phyloP scores from a whole-genome alignment of 1,139 yeast genomes.

The Yarrowia galli region DNA sequence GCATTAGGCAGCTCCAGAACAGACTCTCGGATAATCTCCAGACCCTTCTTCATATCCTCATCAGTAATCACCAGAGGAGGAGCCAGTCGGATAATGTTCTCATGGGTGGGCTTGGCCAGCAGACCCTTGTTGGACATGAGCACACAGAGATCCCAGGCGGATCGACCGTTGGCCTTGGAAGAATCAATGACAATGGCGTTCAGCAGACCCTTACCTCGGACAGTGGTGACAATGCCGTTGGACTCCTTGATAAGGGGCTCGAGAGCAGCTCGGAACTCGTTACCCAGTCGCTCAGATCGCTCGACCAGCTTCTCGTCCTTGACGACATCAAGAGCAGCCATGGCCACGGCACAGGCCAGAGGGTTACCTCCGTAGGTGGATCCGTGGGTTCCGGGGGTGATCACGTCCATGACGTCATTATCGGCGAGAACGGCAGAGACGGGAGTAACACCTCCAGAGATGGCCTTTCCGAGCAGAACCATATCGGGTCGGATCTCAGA shows the following conservation, averaged over 20 bases:
- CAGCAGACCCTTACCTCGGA: slow-evolving; percentile 90
- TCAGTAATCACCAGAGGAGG: slow-evolving; percentile 94
- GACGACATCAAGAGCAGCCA: slow-evolving; percentile 91
- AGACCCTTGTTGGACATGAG: slow-evolving; percentile 89
- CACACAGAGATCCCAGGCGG: slow-evolving; percentile 96
- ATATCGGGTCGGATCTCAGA: slow-evolving; percentile 84
- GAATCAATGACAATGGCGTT: slow-evolving; percentile 93
- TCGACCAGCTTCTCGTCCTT: slow-evolving; percentile 86
- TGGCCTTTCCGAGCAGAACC: slow-evolving; percentile 89
- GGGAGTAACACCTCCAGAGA: slow-evolving; percentile 94
- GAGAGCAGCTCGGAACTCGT: slow-evolving; percentile 70
- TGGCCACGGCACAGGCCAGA: slow-evolving; percentile 89
- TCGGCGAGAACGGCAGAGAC: slow-evolving; percentile 91
- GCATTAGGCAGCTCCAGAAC: slow-evolving; percentile 67
- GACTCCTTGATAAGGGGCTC: slow-evolving; percentile 58
- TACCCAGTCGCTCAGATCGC: slow-evolving; percentile 77
- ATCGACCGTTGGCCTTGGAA: slow-evolving; percentile 80
- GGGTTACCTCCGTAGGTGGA: slow-evolving; percentile 99
- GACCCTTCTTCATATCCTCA: slow-evolving; percentile 84
- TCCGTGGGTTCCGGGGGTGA: slow-evolving; percentile 97
- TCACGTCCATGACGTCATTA: slow-evolving; percentile 83
- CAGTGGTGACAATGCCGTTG: slow-evolving; percentile 78
- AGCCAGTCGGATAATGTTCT: slow-evolving; percentile 91
- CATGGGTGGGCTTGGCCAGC: slow-evolving; percentile 96
- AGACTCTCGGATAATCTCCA: slow-evolving; percentile 70